Evolutionary conservation across 352 stramenopile species (phyloP).

Genomic region (Phytophthora hibernalis): DNA sequence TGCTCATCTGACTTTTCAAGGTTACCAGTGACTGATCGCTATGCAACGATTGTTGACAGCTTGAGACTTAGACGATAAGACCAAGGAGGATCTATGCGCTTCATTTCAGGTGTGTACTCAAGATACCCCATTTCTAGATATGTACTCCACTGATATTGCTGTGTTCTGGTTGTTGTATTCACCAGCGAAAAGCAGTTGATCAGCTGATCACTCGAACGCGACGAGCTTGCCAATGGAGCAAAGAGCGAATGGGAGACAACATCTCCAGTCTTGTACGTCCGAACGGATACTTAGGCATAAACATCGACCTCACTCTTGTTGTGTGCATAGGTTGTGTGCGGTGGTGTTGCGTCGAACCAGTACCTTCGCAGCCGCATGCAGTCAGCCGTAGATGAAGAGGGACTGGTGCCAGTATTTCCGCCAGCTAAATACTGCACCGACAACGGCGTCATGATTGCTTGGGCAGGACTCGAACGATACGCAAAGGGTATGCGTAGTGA

Average conservation of each 20-base stretch:
- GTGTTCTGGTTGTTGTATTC: background rate
- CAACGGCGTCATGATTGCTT: conserved; percentile 98
- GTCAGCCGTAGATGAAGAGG: conserved; percentile 55
- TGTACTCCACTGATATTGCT: background rate
- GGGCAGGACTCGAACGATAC: conserved; percentile 89
- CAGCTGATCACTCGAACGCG: conserved; percentile 80
- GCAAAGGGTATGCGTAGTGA: conserved; percentile 64
- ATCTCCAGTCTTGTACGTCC: conserved; percentile 81
- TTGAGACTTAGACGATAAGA: conserved; percentile 56
- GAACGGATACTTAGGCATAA: background rate
- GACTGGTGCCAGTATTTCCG: conserved; percentile 55
- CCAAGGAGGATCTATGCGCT: conserved; percentile 92
- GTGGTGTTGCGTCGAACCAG: conserved; percentile 97
- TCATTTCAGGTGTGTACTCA: conserved; percentile 93
- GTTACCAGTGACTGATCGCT: background rate
- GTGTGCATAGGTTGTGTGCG: conserved; percentile 90
- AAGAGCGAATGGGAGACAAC: conserved; percentile 51
- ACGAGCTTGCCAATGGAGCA: conserved; percentile 87
- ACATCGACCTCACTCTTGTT: background rate
- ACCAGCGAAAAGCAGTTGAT: conserved; percentile 57
- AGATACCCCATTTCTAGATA: too few species aligned
- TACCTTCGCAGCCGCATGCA: conserved; percentile 92
- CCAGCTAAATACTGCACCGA: conserved; percentile 96
- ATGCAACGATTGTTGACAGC: conserved; percentile 42
- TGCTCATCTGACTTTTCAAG: background rate